Percentiles rank a stretch among this genome's conserved stretches.
Evolutionary conservation across 495 filamentous ascomycete genomes (phyloP).

Genomic region (Ramalina intermedia): DNA sequence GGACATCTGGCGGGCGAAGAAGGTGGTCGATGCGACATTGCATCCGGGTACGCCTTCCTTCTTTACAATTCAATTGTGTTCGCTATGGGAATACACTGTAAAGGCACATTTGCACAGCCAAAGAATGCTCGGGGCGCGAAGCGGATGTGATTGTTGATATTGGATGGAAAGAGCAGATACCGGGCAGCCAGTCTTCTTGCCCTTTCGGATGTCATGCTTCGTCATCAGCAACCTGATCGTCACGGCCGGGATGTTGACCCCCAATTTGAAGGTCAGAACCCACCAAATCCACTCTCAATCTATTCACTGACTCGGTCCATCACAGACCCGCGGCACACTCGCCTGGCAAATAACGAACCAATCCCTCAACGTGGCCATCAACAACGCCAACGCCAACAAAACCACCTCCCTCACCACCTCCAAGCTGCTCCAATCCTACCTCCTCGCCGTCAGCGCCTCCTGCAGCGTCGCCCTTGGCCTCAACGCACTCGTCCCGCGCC

Average conservation of each 20-base stretch:
- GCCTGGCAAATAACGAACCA: conserved; percentile 96
- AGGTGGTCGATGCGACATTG: conserved; percentile 87
- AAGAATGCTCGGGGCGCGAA: too few relatives aligned
- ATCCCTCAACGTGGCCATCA: conserved; percentile 94
- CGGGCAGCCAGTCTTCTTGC: conserved; percentile 77
- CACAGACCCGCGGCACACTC: conserved; percentile 69
- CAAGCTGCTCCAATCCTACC: conserved; percentile 77
- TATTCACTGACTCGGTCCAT: neutral
- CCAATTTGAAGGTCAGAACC: conserved; percentile 45
- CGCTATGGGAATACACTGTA: too few relatives aligned
- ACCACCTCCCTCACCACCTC: conserved; percentile 68
- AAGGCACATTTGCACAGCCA: too few relatives aligned
- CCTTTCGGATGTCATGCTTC: conserved; percentile 95
- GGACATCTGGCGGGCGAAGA: conserved; percentile 89
- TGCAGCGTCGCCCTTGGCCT: conserved; percentile 91
- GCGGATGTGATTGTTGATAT: neutral
- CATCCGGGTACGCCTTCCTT: conserved; percentile 55
- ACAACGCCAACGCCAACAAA: conserved; percentile 94
- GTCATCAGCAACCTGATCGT: conserved; percentile 87
- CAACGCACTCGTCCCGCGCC: conserved; percentile 72
- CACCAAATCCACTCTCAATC: neutral
- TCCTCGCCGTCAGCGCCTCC: conserved; percentile 78
- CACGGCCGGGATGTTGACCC: conserved; percentile 96
- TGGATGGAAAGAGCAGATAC: conserved; percentile 47
- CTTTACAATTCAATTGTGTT: too few relatives aligned